Base-by-base conservation (phyloP, 441 rosid species). In the Raphanus hybrid region DNA sequence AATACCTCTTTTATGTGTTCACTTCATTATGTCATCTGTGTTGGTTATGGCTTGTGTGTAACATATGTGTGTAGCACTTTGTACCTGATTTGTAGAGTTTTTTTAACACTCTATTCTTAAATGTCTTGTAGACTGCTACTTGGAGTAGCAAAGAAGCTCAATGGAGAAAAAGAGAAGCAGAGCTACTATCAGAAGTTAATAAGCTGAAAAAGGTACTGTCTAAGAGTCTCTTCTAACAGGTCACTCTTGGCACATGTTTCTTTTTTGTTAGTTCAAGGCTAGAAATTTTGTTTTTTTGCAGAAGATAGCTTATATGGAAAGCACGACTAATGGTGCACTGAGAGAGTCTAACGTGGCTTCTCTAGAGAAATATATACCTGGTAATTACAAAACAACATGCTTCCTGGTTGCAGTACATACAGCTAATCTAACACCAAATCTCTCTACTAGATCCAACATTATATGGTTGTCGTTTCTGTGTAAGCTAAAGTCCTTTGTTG, bases 131-230 rank as follows among this genome's bases (percentile, higher is more conserved):
- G 97, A 75, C 5, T 71, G 80, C 83, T 61, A 85, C 43, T 58
- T 87, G 78, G 85, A 43, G 50, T 77, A 85, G 76, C 59, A 86
- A 84, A 77, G 91, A 86, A 86, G 67, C 76, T 75, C 87, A 82
- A 58, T 85, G 89, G 92, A 64, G 67, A 66, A 89, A 80, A 80
- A 65, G 58, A 16, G 89, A 86, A 79, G 70, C 83, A 63, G 85
- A 73, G 61, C 71, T 89, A 81, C 82, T 67, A 64, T 75, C 43
- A 69, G 70, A 86, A 84, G 69, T 87, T 79, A 32, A 62, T 61
- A 81, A 66, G 71, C 87, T 87, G 75, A 70, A 74, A 55, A 80
- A 85, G 92, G 96, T 89, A 84, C 70, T 45, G 45, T 64, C 50
- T 12, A 20, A 14, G 8, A 20, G 71, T 73, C 12, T 9, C 3